Evolutionary conservation across 495 filamentous ascomycete species (phyloP).

Genomic region (Podospora anserina): DNA sequence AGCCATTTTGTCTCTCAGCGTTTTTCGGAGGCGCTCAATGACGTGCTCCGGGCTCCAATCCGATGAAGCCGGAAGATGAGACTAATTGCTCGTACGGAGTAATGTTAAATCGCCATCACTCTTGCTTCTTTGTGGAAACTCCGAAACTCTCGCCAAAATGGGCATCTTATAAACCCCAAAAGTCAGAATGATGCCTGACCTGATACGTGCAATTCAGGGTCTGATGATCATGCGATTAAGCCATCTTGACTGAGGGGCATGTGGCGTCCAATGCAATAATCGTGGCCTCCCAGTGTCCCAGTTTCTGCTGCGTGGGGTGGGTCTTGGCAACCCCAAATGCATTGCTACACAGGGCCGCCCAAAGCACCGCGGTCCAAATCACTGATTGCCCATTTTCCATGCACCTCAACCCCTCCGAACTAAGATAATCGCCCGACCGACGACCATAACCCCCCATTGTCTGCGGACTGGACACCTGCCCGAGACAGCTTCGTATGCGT

Average conservation of each 20-base stretch:
- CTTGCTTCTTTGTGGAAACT: background rate
- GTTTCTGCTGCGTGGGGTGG: conserved; percentile 3
- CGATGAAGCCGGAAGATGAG: background rate
- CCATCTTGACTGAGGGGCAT: background rate
- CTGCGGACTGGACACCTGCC: background rate
- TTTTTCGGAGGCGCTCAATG: background rate
- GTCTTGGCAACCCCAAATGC: conserved; percentile 6
- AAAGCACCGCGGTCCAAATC: background rate
- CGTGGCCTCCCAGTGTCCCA: background rate
- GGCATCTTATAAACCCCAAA: background rate
- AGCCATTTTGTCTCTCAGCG: background rate
- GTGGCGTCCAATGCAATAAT: background rate
- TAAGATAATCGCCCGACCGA: background rate
- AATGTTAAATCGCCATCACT: background rate
- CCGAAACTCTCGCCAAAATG: background rate
- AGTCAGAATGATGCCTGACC: background rate
- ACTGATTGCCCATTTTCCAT: background rate
- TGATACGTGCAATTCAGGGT: background rate
- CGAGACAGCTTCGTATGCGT: conserved; percentile 21
- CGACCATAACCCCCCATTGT: background rate
- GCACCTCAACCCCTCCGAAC: background rate
- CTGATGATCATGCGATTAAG: background rate
- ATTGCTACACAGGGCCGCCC: background rate
- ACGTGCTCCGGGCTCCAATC: background rate
- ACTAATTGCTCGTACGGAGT: background rate